These are phyloP conservation scores for Fusarium chaquense DNA, from an alignment of 2,329 filamentous ascomycete species.

Conservation along the genomic window DNA sequence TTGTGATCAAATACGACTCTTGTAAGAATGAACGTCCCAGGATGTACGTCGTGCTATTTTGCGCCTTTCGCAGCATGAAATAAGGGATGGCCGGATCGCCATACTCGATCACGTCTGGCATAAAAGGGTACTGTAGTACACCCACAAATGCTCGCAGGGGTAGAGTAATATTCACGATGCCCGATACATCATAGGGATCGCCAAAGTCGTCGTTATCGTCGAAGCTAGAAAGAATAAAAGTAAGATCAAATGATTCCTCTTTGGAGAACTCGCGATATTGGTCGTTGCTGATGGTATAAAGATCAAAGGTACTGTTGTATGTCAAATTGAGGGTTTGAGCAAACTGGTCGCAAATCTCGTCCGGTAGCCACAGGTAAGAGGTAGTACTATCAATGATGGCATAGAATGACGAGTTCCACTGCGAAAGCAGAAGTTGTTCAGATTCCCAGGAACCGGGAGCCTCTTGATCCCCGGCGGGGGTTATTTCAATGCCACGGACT, in stretches of 20 bases:
- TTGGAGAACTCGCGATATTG: slow-evolving; percentile 63
- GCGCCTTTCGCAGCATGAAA: slow-evolving; percentile 72
- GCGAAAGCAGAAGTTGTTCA: slow-evolving; percentile 54
- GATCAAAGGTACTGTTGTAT: slow-evolving; percentile 71
- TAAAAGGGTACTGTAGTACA: slow-evolving; percentile 63
- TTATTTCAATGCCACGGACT: slow-evolving; percentile 67
- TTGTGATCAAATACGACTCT: slow-evolving; percentile 71
- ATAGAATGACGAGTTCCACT: slow-evolving; percentile 61
- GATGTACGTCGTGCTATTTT: slow-evolving; percentile 66
- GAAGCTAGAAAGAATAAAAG: slow-evolving; percentile 67
- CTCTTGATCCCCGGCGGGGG: slow-evolving; percentile 49
- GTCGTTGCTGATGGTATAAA: slow-evolving; percentile 73
- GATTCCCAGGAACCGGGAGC: slow-evolving; percentile 56
- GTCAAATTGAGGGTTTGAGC: slow-evolving; percentile 72
- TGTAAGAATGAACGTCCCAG: slow-evolving; percentile 78
- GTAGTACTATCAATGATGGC: slow-evolving; percentile 73
- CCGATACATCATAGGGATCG: slow-evolving; percentile 60
- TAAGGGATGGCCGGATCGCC: slow-evolving; percentile 65
- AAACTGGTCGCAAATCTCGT: slow-evolving; percentile 71
- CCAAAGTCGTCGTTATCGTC: slow-evolving; percentile 67
- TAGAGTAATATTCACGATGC: slow-evolving; percentile 68
- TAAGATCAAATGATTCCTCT: slow-evolving; percentile 63
- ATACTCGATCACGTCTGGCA: slow-evolving; percentile 57
- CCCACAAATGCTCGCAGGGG: slow-evolving; percentile 64
- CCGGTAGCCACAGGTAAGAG: slow-evolving; percentile 73